phyloP scores from a whole-genome alignment of 2,329 filamentous ascomycete species.

The Sphaerulina musiva region DNA sequence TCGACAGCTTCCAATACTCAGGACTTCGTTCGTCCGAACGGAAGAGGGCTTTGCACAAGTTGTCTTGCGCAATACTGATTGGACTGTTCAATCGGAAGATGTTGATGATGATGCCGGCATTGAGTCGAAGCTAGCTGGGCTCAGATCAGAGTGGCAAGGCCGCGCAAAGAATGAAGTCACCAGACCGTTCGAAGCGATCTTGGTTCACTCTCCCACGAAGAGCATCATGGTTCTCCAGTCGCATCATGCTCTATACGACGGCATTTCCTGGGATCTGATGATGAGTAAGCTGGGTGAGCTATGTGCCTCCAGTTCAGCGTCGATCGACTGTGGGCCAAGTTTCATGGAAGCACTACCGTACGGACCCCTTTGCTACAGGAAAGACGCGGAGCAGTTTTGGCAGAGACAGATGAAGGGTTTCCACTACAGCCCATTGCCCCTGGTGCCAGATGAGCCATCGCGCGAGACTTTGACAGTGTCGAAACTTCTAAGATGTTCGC shows the following conservation, averaged over 20 bases:
- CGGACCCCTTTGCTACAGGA: constrained; percentile 55
- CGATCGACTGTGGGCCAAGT: constrained; percentile 38
- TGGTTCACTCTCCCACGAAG: constrained; percentile 33
- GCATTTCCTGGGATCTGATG: constrained; percentile 65
- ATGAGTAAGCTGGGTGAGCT: constrained; percentile 51
- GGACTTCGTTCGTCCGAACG: constrained; percentile 66
- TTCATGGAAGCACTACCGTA: constrained; percentile 63
- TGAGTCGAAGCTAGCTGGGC: constrained; percentile 32
- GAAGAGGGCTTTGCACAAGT: constrained; percentile 71
- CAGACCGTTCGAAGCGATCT: constrained; percentile 49
- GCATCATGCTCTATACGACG: constrained; percentile 85
- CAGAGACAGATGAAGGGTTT: constrained; percentile 44
- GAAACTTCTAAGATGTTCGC: background rate
- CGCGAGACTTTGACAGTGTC: background rate
- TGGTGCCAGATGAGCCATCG: background rate
- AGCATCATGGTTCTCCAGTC: constrained; percentile 57
- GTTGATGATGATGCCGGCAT: constrained; percentile 28
- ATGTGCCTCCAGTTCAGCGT: constrained; percentile 37
- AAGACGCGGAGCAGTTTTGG: constrained; percentile 63
- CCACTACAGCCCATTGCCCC: constrained; percentile 12
- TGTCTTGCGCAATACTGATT: constrained; percentile 43
- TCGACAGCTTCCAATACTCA: constrained; percentile 55
- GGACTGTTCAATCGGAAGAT: constrained; percentile 40
- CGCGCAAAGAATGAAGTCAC: constrained; percentile 46
- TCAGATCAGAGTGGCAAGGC: constrained; percentile 48